Evolutionary conservation across 305 asterid genomes (phyloP).

Genomic region (Solanum hybrid): DNA sequence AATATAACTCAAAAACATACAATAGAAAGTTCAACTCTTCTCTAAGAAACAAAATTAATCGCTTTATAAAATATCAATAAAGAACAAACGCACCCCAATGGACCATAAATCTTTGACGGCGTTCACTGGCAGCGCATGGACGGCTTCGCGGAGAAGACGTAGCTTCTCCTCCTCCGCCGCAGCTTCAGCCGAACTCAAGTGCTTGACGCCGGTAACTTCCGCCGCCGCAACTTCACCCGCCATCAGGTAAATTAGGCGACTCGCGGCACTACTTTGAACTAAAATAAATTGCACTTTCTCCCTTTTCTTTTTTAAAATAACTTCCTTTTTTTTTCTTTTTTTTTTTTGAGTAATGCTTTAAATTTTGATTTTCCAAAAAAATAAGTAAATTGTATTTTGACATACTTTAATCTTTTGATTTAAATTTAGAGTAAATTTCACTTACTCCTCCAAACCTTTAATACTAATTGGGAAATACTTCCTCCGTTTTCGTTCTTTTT

Average conservation of each 20-base stretch:
- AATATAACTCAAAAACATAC: not conserved
- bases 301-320: not conserved
- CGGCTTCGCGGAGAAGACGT: conserved; percentile 27
- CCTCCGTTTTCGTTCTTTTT: no score
- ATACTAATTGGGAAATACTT: not conserved
- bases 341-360: not conserved
- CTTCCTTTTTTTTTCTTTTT: not conserved
- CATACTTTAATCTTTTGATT: not conserved
- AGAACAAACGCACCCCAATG: conserved; percentile 39
- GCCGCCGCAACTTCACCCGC: not conserved
- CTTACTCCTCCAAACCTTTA: not conserved
- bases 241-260: not conserved
- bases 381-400: not conserved
- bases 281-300: not conserved
- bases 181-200: not conserved
- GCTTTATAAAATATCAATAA: not conserved
- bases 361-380: not conserved
- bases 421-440: not conserved
- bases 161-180: not conserved
- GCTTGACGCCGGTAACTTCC: not conserved
- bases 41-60: not conserved
- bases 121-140: conserved; percentile 36
- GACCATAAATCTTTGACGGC: conserved; percentile 52
- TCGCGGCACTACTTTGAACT: not conserved
- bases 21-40: not conserved